Evolutionary conservation across 2,329 filamentous ascomycete species (phyloP).

Genomic region (Xylaria sp.): DNA sequence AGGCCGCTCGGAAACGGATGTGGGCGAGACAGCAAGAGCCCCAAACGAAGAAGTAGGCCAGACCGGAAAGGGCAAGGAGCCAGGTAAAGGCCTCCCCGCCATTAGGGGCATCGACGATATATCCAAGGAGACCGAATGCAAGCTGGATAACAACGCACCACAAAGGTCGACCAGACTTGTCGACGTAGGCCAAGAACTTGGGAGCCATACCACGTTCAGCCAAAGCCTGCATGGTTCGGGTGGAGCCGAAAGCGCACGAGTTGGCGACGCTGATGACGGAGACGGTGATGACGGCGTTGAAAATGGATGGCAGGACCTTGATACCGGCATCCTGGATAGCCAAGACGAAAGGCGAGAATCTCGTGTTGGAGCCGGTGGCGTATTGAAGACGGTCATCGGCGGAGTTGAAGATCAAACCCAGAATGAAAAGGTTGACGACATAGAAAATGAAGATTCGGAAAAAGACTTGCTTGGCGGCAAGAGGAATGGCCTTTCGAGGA

Average conservation of each 20-base stretch:
- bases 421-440: constrained; percentile 62
- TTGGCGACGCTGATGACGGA: constrained; percentile 65
- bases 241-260: constrained; percentile 63
- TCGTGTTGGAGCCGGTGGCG: constrained; percentile 55
- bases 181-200: constrained; percentile 68
- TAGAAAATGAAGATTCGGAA: constrained; percentile 66
- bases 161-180: constrained; percentile 69
- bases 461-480: constrained; percentile 65
- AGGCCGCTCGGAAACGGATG: constrained; percentile 72
- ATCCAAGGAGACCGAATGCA: constrained; percentile 69
- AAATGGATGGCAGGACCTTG: constrained; percentile 61
- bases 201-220: constrained; percentile 64
- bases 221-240: constrained; percentile 63
- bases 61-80: constrained; percentile 76
- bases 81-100: constrained; percentile 67
- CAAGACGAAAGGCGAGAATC: constrained; percentile 62
- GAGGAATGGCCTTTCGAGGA: constrained; percentile 60
- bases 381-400: constrained; percentile 55
- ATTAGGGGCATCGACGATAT: constrained; percentile 60
- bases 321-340: constrained; percentile 63
- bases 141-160: constrained; percentile 64
- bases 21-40: constrained; percentile 73
- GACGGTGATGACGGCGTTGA: constrained; percentile 65
- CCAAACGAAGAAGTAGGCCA: constrained; percentile 82
- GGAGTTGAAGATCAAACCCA: constrained; percentile 62